phyloP scores from a whole-genome alignment of 768 basidiomycete species.

The Leccinum incarnatum region DNA sequence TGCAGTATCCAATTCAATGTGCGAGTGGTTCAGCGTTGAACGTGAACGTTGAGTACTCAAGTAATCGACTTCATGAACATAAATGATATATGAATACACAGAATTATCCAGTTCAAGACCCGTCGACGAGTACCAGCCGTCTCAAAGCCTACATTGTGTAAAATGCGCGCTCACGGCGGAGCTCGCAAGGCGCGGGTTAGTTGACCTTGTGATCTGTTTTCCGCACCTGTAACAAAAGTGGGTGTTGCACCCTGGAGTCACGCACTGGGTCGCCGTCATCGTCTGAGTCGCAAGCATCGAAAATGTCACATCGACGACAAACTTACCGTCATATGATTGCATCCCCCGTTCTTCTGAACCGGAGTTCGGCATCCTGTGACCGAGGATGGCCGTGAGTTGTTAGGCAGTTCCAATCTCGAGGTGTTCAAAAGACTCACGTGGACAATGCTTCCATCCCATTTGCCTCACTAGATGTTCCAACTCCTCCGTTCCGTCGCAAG shows the following conservation, averaged over 20 bases:
- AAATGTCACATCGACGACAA: background rate
- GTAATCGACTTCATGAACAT: background rate
- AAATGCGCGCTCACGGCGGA: constrained; percentile 36
- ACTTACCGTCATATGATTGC: constrained; percentile 60
- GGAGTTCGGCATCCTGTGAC: constrained; percentile 41
- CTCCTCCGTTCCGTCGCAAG: constrained; percentile 57
- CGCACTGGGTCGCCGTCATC: constrained; percentile 36
- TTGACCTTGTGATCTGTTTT: constrained; percentile 41
- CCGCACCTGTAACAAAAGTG: constrained; percentile 57
- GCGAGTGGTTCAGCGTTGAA: background rate
- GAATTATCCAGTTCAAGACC: background rate
- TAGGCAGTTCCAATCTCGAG: background rate
- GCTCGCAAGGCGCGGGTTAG: constrained; percentile 29
- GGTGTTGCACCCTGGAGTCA: constrained; percentile 51
- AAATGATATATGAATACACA: background rate
- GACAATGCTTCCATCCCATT: constrained; percentile 62
- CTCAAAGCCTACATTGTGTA: constrained; percentile 27
- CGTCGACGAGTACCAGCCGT: background rate
- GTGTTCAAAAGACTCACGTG: constrained; percentile 36
- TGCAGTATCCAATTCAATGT: background rate
- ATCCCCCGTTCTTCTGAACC: constrained; percentile 52
- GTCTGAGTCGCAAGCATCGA: background rate
- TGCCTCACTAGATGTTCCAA: constrained; percentile 46
- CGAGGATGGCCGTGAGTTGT: background rate
- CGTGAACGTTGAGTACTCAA: background rate